Evolutionary conservation across 1,139 yeast genomes (phyloP).

Genomic region (Candida tropicalis): DNA sequence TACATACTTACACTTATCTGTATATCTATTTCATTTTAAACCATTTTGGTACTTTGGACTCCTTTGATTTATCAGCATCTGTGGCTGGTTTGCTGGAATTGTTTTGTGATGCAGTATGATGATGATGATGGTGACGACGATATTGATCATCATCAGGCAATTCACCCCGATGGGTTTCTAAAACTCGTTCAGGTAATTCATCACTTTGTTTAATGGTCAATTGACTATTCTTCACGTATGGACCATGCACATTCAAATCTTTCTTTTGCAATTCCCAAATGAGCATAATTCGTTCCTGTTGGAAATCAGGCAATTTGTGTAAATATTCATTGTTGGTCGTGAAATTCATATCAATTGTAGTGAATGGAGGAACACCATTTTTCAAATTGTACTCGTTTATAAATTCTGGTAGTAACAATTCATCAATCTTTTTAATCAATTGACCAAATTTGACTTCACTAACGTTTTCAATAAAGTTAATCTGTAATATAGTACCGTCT

Average conservation of each 20-base stretch:
- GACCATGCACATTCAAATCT: constrained; percentile 22
- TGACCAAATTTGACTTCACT: constrained; percentile 40
- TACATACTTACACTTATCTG: neutral
- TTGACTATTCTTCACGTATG: constrained; percentile 25
- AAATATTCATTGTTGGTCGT: constrained; percentile 34
- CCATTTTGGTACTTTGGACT: constrained; percentile 17
- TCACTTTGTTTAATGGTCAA: constrained; percentile 23
- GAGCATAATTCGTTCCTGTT: constrained; percentile 32
- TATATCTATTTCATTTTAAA: constrained; percentile 16
- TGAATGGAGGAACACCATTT: constrained; percentile 49
- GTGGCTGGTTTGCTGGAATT: constrained; percentile 6
- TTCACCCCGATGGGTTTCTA: constrained; percentile 36
- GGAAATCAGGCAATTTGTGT: constrained; percentile 36
- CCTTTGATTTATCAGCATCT: constrained; percentile 4
- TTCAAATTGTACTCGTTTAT: constrained; percentile 36
- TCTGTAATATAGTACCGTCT: constrained; percentile 51
- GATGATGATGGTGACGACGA: too few relatives aligned
- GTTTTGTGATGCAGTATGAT: constrained; percentile 32
- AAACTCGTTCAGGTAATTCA: constrained; percentile 44
- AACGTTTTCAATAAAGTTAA: constrained; percentile 41
- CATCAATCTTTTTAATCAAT: constrained; percentile 39
- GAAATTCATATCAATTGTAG: constrained; percentile 31
- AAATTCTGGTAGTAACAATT: constrained; percentile 39
- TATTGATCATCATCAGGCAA: constrained; percentile 27
- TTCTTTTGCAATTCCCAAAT: constrained; percentile 35